Evolutionary conservation across 2,329 filamentous ascomycete species (phyloP).

Genomic region (Exophiala lecanii-corni): DNA sequence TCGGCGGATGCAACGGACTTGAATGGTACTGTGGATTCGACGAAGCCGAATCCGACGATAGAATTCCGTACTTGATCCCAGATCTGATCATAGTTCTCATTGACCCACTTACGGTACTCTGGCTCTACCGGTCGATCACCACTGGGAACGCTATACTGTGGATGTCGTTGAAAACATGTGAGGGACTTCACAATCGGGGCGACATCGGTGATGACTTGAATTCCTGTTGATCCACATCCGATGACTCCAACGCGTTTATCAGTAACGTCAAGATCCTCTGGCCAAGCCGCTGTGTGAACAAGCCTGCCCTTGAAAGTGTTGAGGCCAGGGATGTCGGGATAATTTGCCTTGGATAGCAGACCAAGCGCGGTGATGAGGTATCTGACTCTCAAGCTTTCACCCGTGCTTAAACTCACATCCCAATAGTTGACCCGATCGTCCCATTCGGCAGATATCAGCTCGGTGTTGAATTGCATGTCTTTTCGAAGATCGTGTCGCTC

Average conservation of each 20-base stretch:
- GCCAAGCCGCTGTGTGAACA: constrained; percentile 58
- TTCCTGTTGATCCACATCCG: constrained; percentile 55
- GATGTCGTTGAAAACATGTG: constrained; percentile 8
- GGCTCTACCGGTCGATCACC: constrained; percentile 8
- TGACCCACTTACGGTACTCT: constrained; percentile 24
- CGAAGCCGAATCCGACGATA: constrained; percentile 22
- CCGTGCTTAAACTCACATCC: constrained; percentile 27
- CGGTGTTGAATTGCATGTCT: constrained; percentile 42
- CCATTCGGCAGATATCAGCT: constrained; percentile 31
- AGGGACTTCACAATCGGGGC: constrained; percentile 43
- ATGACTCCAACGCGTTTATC: constrained; percentile 58
- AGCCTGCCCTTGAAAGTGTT: constrained; percentile 54
- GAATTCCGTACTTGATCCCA: constrained; percentile 30
- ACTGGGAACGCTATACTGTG: constrained; percentile 14
- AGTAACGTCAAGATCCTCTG: constrained; percentile 47
- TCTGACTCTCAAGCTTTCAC: constrained; percentile 26
- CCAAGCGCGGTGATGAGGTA: constrained; percentile 46
- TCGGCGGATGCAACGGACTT: constrained; percentile 3
- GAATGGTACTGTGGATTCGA: constrained; percentile 22
- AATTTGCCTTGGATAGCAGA: constrained; percentile 54
- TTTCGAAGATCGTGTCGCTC: constrained; percentile 42
- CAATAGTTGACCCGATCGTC: constrained; percentile 16
- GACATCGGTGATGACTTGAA: constrained; percentile 59
- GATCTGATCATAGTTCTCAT: constrained; percentile 34
- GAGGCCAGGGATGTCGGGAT: constrained; percentile 56